Conservation (phyloP, 805 yeast genomes). For the Myxozyma kluyveri region DNA sequence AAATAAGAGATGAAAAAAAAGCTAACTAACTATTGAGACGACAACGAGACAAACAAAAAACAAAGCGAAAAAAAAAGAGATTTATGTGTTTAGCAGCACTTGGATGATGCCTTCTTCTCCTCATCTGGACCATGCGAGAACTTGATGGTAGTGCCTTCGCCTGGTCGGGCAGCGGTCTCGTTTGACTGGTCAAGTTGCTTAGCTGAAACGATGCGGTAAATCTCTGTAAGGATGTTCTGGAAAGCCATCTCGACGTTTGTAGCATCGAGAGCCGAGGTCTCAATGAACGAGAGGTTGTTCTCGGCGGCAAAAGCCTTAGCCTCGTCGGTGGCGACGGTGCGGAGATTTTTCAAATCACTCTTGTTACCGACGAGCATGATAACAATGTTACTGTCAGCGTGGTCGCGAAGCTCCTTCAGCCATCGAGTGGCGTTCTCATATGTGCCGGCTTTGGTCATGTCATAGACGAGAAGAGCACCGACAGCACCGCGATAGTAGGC, state of each 20-base stretch:
- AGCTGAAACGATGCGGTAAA: conserved; percentile 89
- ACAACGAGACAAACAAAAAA: not conserved
- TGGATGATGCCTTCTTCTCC: conserved; percentile 46
- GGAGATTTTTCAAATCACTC: conserved; percentile 86
- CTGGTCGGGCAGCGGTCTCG: conserved; percentile 57
- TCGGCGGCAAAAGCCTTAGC: conserved; percentile 91
- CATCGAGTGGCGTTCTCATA: conserved; percentile 85
- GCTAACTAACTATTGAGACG: not conserved
- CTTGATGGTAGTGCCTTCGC: conserved; percentile 85
- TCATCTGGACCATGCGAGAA: conserved; percentile 85
- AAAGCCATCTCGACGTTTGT: conserved; percentile 94
- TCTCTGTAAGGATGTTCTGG: conserved; percentile 86
- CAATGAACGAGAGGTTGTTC: conserved; percentile 87
- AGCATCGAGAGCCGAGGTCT: conserved; percentile 90
- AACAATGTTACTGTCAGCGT: conserved; percentile 94
- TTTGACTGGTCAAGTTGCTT: conserved; percentile 89
- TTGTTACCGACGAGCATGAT: conserved; percentile 96
- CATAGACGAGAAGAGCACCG: conserved; percentile 94
- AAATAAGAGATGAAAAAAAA: not conserved
- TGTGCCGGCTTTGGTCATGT: conserved; percentile 88
- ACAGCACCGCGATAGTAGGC: conserved; percentile 98
- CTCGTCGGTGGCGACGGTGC: conserved; percentile 97
- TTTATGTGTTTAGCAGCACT: conserved; percentile 60
- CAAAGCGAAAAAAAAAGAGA: conserved; percentile 1
- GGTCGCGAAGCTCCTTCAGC: conserved; percentile 93